Evolutionary conservation across 2,329 filamentous ascomycete species (phyloP), one percentile per base, ranked within the genome.

Genomic region (Xylaria hypoxylon): DNA sequence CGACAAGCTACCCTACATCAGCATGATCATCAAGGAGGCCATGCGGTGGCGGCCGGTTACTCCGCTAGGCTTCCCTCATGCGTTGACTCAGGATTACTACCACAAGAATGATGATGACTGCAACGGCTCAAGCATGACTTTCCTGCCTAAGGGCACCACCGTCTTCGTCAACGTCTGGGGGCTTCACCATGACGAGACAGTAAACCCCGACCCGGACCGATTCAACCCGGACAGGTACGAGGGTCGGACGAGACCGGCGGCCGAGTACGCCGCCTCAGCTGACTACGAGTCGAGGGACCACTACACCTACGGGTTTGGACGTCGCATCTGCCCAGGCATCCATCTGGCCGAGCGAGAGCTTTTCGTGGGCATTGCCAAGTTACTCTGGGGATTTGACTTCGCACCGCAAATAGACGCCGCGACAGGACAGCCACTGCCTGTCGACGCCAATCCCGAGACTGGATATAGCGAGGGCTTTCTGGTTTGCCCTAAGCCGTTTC

Each of bases 1-100:
- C 44, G 62, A 69, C 4, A 70, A 75, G 7, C 67, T 83, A 2
- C 81, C 80, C 0, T 83, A 83, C 63, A 72, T 83, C 5, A 72
- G 74, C 26, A 77, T 76, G 51, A 72, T 78, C 19, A 71, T 83
- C 59, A 82, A 83, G 56, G 81, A 84, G 66, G 72, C 71, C 4
- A 67, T 80, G 47, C 76, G 82, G 1, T 82, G 81, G 79, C 76
- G 80, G 50, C 80, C 81, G 0, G 75, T 78, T 3, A 68, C 73
- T 0, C 76, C 77, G 0, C 59, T 78, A 6, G 71, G 75, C 1
- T 76, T 85, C 8, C 75, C 77, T 6, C 77, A 81, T 60, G 73
- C 73, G 2, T 77, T 82, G 24, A 67, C 73, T 19, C 72, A 75
- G 35, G 62, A 47, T 62, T 38, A 68, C 31, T 40, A 35, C 28